Conservation (phyloP, 441 rosid genomes). For the Breynia disticha region DNA sequence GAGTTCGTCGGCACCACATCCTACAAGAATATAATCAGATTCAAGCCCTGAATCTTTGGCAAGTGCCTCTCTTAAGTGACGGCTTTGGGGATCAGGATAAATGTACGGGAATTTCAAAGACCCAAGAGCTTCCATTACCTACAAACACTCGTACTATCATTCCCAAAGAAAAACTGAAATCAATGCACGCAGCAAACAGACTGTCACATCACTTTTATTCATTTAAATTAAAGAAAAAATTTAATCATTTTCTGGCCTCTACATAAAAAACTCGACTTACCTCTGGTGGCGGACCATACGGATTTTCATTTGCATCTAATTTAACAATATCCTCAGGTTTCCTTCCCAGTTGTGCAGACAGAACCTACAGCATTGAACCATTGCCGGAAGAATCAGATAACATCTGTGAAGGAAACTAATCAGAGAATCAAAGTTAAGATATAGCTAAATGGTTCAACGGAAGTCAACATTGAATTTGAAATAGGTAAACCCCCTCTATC, state of each 20-base stretch:
- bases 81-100: constrained; percentile 73
- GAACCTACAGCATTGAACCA: constrained; percentile 35
- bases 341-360: constrained; percentile 74
- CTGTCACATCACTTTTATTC: background rate
- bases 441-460: background rate
- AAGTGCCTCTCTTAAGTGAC: constrained; percentile 69
- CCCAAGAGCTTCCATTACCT: constrained; percentile 78
- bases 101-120: constrained; percentile 61
- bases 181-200: background rate
- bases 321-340: constrained; percentile 90
- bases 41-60: constrained; percentile 79
- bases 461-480: background rate
- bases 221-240: too few species aligned
- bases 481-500: background rate
- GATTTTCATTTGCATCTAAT: constrained; percentile 95
- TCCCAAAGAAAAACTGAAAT: constrained; percentile 9
- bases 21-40: constrained; percentile 70
- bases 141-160: constrained; percentile 32
- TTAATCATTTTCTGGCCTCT: too few species aligned
- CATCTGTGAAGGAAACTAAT: background rate
- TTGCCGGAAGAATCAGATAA: too few species aligned
- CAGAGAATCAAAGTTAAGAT: background rate
- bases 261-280: constrained; percentile 29
- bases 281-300: constrained; percentile 99
- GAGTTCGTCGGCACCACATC: constrained; percentile 97